Evolutionary conservation across 352 stramenopile species (phyloP).

Genomic region (Saprolegnia diclina): DNA sequence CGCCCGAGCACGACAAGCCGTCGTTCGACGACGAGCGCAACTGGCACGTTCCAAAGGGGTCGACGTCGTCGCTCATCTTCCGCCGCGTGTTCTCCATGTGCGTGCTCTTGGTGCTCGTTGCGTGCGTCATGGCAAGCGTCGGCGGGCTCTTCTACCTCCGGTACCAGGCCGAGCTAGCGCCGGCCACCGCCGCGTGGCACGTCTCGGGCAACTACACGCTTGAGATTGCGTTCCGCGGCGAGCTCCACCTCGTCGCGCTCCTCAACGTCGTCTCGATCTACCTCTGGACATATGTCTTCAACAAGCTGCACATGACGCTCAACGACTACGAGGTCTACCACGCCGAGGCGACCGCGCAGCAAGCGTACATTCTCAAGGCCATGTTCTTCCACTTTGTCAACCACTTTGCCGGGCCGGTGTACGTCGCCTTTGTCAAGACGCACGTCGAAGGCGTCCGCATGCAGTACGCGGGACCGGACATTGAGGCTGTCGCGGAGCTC

Average conservation of each 20-base stretch:
- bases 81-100: constrained; percentile 70
- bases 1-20: constrained; percentile 59
- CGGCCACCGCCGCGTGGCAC: constrained; percentile 45
- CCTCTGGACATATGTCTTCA: constrained; percentile 18
- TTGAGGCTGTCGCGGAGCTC: constrained; percentile 25
- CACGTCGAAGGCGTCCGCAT: constrained; percentile 60
- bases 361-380: constrained; percentile 91
- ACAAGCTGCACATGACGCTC: constrained; percentile 34
- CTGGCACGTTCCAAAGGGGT: constrained; percentile 7
- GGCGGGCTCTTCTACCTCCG: constrained; percentile 75
- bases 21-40: constrained; percentile 70
- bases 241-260: constrained; percentile 59
- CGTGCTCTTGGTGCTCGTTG: constrained; percentile 62
- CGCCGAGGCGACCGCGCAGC: constrained; percentile 83
- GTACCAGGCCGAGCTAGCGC: constrained; percentile 51
- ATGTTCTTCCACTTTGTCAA: constrained; percentile 95
- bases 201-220: constrained; percentile 67
- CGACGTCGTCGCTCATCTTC: constrained; percentile 61
- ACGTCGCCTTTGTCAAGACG: constrained; percentile 90
- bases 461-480: constrained; percentile 14
- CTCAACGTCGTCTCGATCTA: constrained; percentile 86
- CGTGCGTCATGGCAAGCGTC: constrained; percentile 51
- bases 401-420: constrained; percentile 92
- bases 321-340: constrained; percentile 92
- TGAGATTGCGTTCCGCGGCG: constrained; percentile 59